Base-by-base conservation (phyloP, 2,329 filamentous ascomycete species). In the Fusarium miscanthi region DNA sequence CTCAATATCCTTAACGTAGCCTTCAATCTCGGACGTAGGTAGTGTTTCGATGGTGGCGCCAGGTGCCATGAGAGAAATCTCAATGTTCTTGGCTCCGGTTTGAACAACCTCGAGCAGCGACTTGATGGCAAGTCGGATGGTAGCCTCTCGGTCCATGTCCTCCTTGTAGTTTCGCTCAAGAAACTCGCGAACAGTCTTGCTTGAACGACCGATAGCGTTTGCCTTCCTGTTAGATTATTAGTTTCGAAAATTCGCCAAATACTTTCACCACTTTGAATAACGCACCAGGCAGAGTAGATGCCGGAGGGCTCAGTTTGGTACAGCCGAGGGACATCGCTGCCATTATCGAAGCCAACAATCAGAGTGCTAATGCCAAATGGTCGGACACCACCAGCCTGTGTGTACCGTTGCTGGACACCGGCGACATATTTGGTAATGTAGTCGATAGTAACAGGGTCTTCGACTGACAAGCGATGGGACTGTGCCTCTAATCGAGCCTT, bases 361-460 rank as follows among this genome's bases (percentile, higher is more conserved):
- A 99, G 87, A 43, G 95, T 98, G 86, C 94, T 98, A 83, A 99
- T 98, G 71, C 96, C 96, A 80, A 99, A 99, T n/a, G 96, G 96
- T 79, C 96, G 89, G 59, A 99, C 96, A 88, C 96, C 96, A 86
- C 96, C 96, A 80, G 94, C 97, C 87, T 99, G 96, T 52, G 96
- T 99, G 88, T 99, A 99, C 84, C 94, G 91, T 87, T 99, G 96
- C 88, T 99, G 96, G 77, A 99, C 96, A 63, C 95, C 94, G 59
- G 96, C 96, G 73, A 99, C 93, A 80, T 98, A 97, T 87, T 99
- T 98, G 80, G 96, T 98, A 81, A 99, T 98, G 88, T 99, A 99
- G 86, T 99, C 96, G 83, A 99, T 97, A 71, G 94, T 95, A 75
- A 97, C 94, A 62, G 96, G 95, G 82, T 99, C 97, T 83, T 99